Evolutionary conservation across 1,284 basidiomycete species (phyloP), one percentile per base, ranked within the genome.

Genomic region (Agaricales sp.): DNA sequence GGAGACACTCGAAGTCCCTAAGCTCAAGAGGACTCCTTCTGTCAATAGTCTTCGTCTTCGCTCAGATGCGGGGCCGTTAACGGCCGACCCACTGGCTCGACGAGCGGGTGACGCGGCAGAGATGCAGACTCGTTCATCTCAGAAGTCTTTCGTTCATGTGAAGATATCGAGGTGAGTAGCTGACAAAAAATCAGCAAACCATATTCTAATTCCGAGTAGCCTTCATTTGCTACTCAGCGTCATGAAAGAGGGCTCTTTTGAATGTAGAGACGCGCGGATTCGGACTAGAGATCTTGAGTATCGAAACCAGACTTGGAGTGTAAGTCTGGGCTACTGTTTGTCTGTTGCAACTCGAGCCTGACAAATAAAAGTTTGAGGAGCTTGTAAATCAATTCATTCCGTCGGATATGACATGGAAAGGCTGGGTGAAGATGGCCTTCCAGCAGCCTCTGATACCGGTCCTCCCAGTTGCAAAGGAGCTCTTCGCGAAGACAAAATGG

Each of bases 281-380:
- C 75, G 75, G 52, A 87, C 84, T 6, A 73, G 82, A 48, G 78
- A 81, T 50, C 65, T 96, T 45, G 82, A 87, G 58, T 94, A 92
- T 64, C 77, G 80, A 54, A 92, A 94, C 62, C 83, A 90, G 63
- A 92, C 91, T 0, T 92, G 82, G 79, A 89, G 86, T 64, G 86
- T 88, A 63, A 56, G 84, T 62, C 18, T 30, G 26, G 26, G 6
- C 14, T 24, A 14, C 21, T 25, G 35, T 46, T 47, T 39, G 22
- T 19, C n/a, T 26, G 38, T 46, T 47, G 14, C 14, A 14, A 30
- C 14, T 6, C 14, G 6, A 14, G 26, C 46, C 43, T 51, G 2
- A 41, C 48, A 30, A 45, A 22, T 6, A 6, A 46, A 66, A 89
- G 74, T 90, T 90, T 55, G 84, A 90, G 61, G 88, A 92, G 53